Conservation (phyloP, 495 filamentous ascomycete species). For the Aspergillus conjunctus region DNA sequence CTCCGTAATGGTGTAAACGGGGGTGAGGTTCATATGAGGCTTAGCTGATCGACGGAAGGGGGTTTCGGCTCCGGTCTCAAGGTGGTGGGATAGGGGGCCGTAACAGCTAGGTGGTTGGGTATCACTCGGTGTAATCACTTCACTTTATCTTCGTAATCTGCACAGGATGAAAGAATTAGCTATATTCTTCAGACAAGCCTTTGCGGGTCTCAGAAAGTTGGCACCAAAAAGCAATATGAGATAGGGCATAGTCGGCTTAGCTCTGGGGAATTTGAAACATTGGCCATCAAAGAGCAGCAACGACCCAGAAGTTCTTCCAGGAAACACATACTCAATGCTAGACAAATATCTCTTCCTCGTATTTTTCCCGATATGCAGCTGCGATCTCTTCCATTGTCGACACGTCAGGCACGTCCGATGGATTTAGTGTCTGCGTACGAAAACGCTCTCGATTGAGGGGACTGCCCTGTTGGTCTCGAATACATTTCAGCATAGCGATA, state of each 20-base stretch:
- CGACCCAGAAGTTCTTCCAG: neutral
- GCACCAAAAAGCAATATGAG: neutral
- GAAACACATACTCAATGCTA: conserved; percentile 1
- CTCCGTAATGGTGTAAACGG: conserved; percentile 6
- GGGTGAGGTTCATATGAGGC: neutral
- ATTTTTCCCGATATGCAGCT: conserved; percentile 18
- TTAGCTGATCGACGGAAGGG: neutral
- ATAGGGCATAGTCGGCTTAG: neutral
- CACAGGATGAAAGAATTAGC: neutral
- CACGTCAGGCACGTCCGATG: conserved; percentile 17
- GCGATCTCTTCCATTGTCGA: conserved; percentile 19
- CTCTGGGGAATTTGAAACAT: neutral
- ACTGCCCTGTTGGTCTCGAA: conserved; percentile 14
- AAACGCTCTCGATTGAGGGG: conserved; percentile 12
- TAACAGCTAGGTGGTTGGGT: neutral
- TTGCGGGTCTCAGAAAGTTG: neutral
- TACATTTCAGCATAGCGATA: conserved; percentile 19
- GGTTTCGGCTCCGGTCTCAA: neutral
- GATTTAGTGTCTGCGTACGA: conserved; percentile 16
- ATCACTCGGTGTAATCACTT: neutral
- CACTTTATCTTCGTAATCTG: neutral
- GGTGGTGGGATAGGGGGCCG: neutral
- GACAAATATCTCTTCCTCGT: conserved; percentile 20
- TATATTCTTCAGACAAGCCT: neutral
- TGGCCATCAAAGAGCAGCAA: neutral